These are phyloP conservation scores for Bruguiera gymnorhiza DNA, from an alignment of 345 rosid species.

Conservation along the genomic window DNA sequence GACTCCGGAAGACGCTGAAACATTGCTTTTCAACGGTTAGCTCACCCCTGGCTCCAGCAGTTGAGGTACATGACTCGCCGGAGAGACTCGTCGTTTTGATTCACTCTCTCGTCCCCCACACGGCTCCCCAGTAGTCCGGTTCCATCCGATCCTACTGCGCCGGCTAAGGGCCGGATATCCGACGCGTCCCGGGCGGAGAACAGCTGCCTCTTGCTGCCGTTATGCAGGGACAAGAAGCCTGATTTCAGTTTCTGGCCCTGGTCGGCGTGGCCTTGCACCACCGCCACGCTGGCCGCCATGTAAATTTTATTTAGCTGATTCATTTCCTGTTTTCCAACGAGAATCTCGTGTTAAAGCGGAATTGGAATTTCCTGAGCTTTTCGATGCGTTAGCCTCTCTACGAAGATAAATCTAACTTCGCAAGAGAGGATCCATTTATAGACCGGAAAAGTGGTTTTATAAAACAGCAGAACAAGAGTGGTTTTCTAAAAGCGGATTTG, in stretches of 20 bases:
- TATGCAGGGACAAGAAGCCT: slow-evolving; percentile 42
- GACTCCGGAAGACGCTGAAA: too few species aligned
- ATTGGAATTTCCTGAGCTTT: too few species aligned
- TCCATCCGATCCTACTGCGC: slow-evolving; percentile 38
- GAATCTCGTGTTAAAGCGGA: too few species aligned
- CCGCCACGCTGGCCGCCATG: slow-evolving; percentile 73
- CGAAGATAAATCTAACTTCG: rapidly evolving
- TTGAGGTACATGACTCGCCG: slow-evolving; percentile 80
- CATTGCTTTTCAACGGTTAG: too few species aligned
- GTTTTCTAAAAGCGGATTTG: background rate
- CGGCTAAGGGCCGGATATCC: slow-evolving; percentile 55
- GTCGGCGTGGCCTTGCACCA: slow-evolving; percentile 63
- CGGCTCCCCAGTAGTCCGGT: slow-evolving; percentile 20
- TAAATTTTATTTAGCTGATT: slow-evolving; percentile 54
- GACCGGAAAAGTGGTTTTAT: background rate
- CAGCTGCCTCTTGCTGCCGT: slow-evolving; percentile 43
- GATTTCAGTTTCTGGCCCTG: slow-evolving; percentile 51
- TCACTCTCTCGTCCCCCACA: slow-evolving; percentile 13
- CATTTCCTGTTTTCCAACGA: slow-evolving; percentile 21
- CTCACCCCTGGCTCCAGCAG: slow-evolving; percentile 79
- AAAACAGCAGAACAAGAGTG: slow-evolving; percentile 12
- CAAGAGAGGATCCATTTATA: slow-evolving; percentile 12
- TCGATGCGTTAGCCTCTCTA: background rate
- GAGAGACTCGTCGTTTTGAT: slow-evolving; percentile 60
- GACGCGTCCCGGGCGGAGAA: slow-evolving; percentile 31